These are phyloP conservation scores for Yamadazyma endophytica DNA, from an alignment of 805 yeast genomes.

Conservation along the genomic window DNA sequence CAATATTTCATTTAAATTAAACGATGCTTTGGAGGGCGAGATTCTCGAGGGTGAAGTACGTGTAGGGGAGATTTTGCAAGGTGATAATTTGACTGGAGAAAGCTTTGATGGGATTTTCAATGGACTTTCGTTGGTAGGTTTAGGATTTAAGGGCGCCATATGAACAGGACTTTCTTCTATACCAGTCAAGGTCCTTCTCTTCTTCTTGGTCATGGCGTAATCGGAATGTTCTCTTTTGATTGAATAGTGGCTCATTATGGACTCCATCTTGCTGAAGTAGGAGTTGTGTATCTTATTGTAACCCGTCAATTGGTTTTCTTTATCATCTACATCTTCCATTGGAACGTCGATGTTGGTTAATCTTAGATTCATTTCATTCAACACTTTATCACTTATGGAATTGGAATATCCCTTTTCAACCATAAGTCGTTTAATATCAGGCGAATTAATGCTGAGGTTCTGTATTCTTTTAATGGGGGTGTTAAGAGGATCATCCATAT, in stretches of 20 bases:
- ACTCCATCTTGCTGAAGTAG: slow-evolving; percentile 44
- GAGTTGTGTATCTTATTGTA: slow-evolving; percentile 21
- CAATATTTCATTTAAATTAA: slow-evolving; percentile 31
- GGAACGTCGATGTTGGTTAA: slow-evolving; percentile 10
- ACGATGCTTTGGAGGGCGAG: slow-evolving; percentile 38
- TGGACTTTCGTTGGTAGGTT: slow-evolving; percentile 1
- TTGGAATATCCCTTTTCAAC: slow-evolving; percentile 46
- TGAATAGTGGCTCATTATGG: slow-evolving; percentile 46
- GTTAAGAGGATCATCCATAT: slow-evolving; percentile 18
- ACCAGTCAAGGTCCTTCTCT: slow-evolving; percentile 38
- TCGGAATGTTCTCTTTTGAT: slow-evolving; percentile 18
- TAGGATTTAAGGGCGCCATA: slow-evolving; percentile 1
- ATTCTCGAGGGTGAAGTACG: slow-evolving; percentile 14
- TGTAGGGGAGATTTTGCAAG: slow-evolving; percentile 1
- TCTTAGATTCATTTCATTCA: slow-evolving; percentile 41
- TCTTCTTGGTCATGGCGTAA: slow-evolving; percentile 6
- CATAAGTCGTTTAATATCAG: slow-evolving; percentile 23
- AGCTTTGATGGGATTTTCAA: neutral
- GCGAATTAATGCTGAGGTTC: slow-evolving; percentile 29
- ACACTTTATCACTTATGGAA: slow-evolving; percentile 40
- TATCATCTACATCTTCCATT: no score
- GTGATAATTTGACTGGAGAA: slow-evolving; percentile 4
- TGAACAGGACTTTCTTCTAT: slow-evolving; percentile 28
- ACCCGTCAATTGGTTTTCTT: no score
- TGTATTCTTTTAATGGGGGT: slow-evolving; percentile 40